Evolutionary conservation across 2,329 filamentous ascomycete species (phyloP).

Genomic region (Microdochium trichocladiopsis): DNA sequence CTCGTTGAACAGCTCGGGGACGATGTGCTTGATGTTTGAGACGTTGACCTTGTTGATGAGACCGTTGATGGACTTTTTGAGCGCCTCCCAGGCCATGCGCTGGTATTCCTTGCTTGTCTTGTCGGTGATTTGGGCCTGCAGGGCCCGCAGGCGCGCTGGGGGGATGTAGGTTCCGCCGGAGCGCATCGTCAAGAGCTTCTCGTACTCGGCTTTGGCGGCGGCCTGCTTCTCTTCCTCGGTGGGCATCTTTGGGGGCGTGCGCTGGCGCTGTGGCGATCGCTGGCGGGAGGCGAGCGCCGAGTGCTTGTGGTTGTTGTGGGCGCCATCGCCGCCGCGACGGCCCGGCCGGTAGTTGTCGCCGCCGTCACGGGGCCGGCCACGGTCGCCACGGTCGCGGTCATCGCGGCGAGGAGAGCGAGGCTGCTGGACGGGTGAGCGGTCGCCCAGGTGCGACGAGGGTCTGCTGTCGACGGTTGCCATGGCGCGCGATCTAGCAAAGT

Average conservation of each 20-base stretch:
- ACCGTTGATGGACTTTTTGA: conserved; percentile 98
- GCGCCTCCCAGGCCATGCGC: conserved; percentile 96
- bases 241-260: conserved; percentile 25
- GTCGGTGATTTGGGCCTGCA: conserved; percentile 96
- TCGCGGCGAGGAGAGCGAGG: conserved; percentile 20
- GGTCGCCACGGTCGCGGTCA: conserved; percentile 9
- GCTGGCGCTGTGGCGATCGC: conserved; percentile 13
- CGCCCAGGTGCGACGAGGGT: conserved; percentile 25
- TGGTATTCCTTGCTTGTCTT: conserved; percentile 96
- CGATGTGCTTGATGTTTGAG: conserved; percentile 95
- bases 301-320: conserved; percentile 1
- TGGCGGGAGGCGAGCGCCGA: conserved; percentile 8
- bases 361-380: conserved; percentile 30
- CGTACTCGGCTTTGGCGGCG: conserved; percentile 84
- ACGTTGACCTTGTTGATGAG: conserved; percentile 99
- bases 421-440: conserved; percentile 15
- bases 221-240: conserved; percentile 82
- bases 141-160: conserved; percentile 78
- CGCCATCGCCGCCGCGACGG: conserved; percentile 14
- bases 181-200: conserved; percentile 85
- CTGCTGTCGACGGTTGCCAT: conserved; percentile 40
- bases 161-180: conserved; percentile 96
- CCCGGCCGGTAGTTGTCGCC: conserved; percentile 43
- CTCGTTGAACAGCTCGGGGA: conserved; percentile 91
- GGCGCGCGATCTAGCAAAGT: conserved; percentile 1